These are phyloP conservation scores for Primulina huaijiensis DNA, from an alignment of 257 asterid genomes.

Conservation along the genomic window DNA sequence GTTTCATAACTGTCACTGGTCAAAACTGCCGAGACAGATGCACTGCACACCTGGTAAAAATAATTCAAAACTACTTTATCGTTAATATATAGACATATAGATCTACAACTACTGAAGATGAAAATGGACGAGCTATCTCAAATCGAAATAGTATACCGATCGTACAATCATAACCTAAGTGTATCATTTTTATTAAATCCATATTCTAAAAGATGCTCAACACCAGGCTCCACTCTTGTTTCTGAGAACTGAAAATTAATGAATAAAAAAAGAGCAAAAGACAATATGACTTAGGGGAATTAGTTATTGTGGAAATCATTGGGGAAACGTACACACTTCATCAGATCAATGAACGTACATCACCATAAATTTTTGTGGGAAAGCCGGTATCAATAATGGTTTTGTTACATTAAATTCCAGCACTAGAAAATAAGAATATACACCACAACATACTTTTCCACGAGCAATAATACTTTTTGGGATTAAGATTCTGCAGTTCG, in stretches of 20 bases:
- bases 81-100: slow-evolving; percentile 8
- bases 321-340: background rate
- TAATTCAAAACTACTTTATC: slow-evolving; percentile 7
- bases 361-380: slow-evolving; percentile 4
- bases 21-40: slow-evolving; percentile 47
- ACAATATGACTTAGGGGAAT: slow-evolving; percentile 3
- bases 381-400: background rate
- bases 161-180: slow-evolving; percentile 7
- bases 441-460: slow-evolving; percentile 42
- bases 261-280: background rate
- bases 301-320: slow-evolving; percentile 12
- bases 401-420: background rate
- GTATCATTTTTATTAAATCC: slow-evolving; percentile 10
- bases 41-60: slow-evolving; percentile 40
- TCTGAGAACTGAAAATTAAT: background rate
- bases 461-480: slow-evolving; percentile 23
- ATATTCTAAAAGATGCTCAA: slow-evolving; percentile 5
- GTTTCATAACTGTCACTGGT: slow-evolving; percentile 39
- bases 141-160: slow-evolving; percentile 10
- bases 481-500: slow-evolving; percentile 19
- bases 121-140: background rate
- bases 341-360: slow-evolving; percentile 4
- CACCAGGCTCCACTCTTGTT: slow-evolving; percentile 7
- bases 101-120: slow-evolving; percentile 5
- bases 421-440: slow-evolving; percentile 15